These are phyloP conservation scores for Echinosophora koreensis DNA, from an alignment of 306 rosid species.

Conservation along the genomic window DNA sequence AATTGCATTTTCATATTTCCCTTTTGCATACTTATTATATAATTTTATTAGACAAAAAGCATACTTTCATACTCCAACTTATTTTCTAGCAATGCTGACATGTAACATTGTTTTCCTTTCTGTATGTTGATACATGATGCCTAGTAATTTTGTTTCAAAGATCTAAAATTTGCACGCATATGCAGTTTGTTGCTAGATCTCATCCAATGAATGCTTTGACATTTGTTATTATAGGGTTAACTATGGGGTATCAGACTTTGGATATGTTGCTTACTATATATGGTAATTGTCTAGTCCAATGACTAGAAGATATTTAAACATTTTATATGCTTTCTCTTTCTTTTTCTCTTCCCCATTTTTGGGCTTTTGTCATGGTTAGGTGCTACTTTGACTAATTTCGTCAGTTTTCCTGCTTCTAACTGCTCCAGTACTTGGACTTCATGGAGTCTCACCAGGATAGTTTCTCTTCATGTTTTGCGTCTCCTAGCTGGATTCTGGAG, in stretches of 20 bases:
- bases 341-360: background rate
- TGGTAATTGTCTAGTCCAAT: constrained; percentile 59
- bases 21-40: background rate
- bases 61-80: too few species aligned
- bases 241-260: constrained; percentile 93
- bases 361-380: constrained; percentile 54
- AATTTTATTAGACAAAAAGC: too few species aligned
- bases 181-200: constrained; percentile 92
- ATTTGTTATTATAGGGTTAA: constrained; percentile 87
- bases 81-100: background rate
- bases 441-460: constrained; percentile 88
- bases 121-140: constrained; percentile 25
- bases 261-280: constrained; percentile 91
- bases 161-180: background rate
- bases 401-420: constrained; percentile 70
- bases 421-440: constrained; percentile 79
- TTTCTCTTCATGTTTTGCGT: constrained; percentile 90
- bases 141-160: constrained; percentile 11
- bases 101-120: constrained; percentile 13
- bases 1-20: background rate
- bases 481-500: constrained; percentile 87
- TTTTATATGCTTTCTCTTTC: constrained; percentile 18
- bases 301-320: constrained; percentile 23
- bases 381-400: constrained; percentile 68
- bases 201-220: constrained; percentile 94